Conservation (phyloP, 1,284 basidiomycete species). For the Tausonia pullulans region DNA sequence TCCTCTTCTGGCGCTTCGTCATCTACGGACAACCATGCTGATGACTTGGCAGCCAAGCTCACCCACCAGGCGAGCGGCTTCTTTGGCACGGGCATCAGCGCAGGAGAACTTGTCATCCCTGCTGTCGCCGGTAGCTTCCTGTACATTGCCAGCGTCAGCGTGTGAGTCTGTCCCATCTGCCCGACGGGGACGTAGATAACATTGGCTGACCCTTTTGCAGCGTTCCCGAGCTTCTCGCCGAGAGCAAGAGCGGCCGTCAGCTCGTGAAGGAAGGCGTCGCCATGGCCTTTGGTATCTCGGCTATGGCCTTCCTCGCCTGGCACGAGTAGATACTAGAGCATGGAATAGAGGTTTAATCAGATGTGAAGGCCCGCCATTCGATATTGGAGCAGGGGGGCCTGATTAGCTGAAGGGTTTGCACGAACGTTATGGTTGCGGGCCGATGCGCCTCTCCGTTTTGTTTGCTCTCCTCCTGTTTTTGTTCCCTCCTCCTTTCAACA, state of each 20-base stretch:
- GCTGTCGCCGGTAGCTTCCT: constrained; percentile 58
- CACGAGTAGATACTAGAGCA: constrained; percentile 53
- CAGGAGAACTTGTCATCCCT: constrained; percentile 74
- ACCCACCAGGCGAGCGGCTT: constrained; percentile 58
- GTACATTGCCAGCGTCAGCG: neutral
- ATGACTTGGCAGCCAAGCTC: constrained; percentile 17
- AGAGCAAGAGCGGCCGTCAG: constrained; percentile 72
- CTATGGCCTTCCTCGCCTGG: constrained; percentile 27
- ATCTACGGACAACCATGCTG: constrained; percentile 6
- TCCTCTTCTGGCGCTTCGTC: neutral
- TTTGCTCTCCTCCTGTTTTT: neutral
- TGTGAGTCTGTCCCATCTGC: too few relatives aligned
- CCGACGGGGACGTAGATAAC: neutral
- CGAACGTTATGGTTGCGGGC: too few relatives aligned
- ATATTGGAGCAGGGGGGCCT: too few relatives aligned
- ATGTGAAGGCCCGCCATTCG: too few relatives aligned
- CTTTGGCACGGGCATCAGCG: constrained; percentile 63
- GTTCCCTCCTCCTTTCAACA: neutral
- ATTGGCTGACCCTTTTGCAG: constrained; percentile 34
- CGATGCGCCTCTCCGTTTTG: neutral
- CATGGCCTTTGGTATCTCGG: constrained; percentile 78
- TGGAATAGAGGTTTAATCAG: neutral
- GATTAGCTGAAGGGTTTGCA: too few relatives aligned
- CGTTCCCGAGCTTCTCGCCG: constrained; percentile 68
- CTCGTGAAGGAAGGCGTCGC: constrained; percentile 76